phyloP scores from a whole-genome alignment of 352 stramenopile species.

The Pythium phragmiticola region DNA sequence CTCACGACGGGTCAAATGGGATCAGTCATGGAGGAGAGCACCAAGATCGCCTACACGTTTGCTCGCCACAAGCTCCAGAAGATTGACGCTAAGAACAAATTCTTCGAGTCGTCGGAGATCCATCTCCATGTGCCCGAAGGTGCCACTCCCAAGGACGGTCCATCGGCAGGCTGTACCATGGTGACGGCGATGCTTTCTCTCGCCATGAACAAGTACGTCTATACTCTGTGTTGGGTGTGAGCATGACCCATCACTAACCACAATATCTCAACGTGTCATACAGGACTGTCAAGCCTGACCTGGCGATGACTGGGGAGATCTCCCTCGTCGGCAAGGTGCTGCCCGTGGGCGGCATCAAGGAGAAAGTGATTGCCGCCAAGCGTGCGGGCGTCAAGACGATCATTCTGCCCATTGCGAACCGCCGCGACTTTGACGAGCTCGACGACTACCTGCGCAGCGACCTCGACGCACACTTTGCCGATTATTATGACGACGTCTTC shows the following conservation, averaged over 20 bases:
- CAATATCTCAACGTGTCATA: background rate
- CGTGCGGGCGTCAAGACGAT: slow-evolving; percentile 94
- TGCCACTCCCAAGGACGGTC: slow-evolving; percentile 98
- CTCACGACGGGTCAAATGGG: slow-evolving; percentile 95
- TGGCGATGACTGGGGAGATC: slow-evolving; percentile 98
- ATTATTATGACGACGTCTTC: slow-evolving; percentile 96
- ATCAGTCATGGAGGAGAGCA: slow-evolving; percentile 98
- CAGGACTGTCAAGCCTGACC: slow-evolving; percentile 90
- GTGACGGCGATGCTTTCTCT: slow-evolving; percentile 96
- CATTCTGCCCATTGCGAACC: slow-evolving; percentile 93
- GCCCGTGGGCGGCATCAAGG: slow-evolving; percentile 99
- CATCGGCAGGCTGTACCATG: slow-evolving; percentile 97
- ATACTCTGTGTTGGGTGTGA: background rate
- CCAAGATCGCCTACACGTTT: slow-evolving; percentile 96
- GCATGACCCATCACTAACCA: too few species aligned
- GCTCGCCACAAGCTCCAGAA: slow-evolving; percentile 79
- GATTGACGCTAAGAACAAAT: slow-evolving; percentile 82
- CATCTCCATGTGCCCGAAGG: slow-evolving; percentile 99
- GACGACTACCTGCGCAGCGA: slow-evolving; percentile 97
- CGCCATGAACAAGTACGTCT: slow-evolving; percentile 88
- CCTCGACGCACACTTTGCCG: slow-evolving; percentile 96
- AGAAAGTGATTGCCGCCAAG: slow-evolving; percentile 99
- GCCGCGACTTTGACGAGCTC: slow-evolving; percentile 96
- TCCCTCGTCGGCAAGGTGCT: slow-evolving; percentile 98
- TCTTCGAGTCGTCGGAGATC: slow-evolving; percentile 95